Evolutionary conservation across 208 protist species (phyloP), one percentile per base, ranked within the genome.

Genomic region (Crithidia sp.): DNA sequence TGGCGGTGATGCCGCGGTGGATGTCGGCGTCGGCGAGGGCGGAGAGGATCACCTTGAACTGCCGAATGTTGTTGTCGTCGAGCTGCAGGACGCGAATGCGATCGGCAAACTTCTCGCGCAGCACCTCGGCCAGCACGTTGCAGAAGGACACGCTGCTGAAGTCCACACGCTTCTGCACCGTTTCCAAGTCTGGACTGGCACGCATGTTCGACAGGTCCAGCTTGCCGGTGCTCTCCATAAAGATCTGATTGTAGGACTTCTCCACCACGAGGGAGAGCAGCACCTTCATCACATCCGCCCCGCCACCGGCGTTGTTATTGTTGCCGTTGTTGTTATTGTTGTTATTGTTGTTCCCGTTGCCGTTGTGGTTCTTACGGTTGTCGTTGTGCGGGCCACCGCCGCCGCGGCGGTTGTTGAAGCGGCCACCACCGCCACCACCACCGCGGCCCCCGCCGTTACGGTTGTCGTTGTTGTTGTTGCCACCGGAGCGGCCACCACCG

Each of bases 131-230:
- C 5, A 97, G 81, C 13, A 84, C 79, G 58, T 81, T 87, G 73
- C 87, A 94, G 76, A 97, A 97, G 5, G 83, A 65, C 13, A 88
- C 84, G 49, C 78, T 94, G 86, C 94, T 94, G 74, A 93, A 95
- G 76, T 97, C 88, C 2, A 97, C 85, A 50, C 74, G 92, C 40
- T 79, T 86, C 71, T 83, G 79, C n/a, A 84, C 86, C 10, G 79
- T 67, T n/a, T 77, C 57, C 14, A 95, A 71, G 65, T 95, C 90
- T 2, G 82, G 83, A 17, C 71, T 84, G 43, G 84, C 77, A 37
- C 71, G 58, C 47, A 94, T 87, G 55, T 79, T 86, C 57, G 79
- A 85, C 17, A 97, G 74, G 63, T 88, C 85, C 17, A 97, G 77
- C 76, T 83, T 71, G 43, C 87, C 87, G 28, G 54, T 88, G 16